phyloP scores from a whole-genome alignment of 2,329 filamentous ascomycete species.

The Fusarium nematophilum region DNA sequence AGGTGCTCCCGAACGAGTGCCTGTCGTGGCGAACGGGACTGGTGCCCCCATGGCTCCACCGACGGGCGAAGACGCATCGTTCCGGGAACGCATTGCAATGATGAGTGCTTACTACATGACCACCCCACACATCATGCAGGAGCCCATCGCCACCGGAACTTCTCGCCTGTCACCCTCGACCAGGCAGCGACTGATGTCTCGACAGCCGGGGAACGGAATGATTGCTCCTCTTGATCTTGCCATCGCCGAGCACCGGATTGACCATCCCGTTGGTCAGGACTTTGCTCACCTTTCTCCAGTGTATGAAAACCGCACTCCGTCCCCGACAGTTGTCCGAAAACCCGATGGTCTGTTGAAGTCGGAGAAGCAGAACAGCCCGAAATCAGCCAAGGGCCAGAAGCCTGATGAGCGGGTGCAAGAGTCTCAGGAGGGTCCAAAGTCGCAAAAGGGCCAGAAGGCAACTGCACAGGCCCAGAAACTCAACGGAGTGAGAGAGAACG shows the following conservation, averaged over 20 bases:
- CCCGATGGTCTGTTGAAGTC: conserved; percentile 55
- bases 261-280: conserved; percentile 52
- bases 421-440: conserved; percentile 32
- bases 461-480: conserved; percentile 45
- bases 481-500: conserved; percentile 61
- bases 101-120: conserved; percentile 51
- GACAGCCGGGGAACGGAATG: conserved; percentile 59
- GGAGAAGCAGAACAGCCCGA: conserved; percentile 39
- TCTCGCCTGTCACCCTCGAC: conserved; percentile 49
- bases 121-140: conserved; percentile 45
- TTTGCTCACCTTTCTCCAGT: conserved; percentile 75
- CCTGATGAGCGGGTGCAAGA: conserved; percentile 43
- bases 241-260: conserved; percentile 56
- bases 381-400: conserved; percentile 42
- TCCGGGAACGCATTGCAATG: conserved; percentile 55
- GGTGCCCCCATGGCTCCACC: conserved; percentile 35
- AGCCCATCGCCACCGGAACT: conserved; percentile 43
- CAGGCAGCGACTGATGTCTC: conserved; percentile 52
- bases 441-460: conserved; percentile 44
- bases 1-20: conserved; percentile 40
- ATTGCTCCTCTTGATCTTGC: conserved; percentile 69
- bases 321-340: conserved; percentile 70
- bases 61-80: conserved; percentile 53
- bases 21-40: conserved; percentile 52
- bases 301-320: conserved; percentile 78